Evolutionary conservation across 2,329 filamentous ascomycete species (phyloP).

Genomic region (Teratosphaeria nubilosa): DNA sequence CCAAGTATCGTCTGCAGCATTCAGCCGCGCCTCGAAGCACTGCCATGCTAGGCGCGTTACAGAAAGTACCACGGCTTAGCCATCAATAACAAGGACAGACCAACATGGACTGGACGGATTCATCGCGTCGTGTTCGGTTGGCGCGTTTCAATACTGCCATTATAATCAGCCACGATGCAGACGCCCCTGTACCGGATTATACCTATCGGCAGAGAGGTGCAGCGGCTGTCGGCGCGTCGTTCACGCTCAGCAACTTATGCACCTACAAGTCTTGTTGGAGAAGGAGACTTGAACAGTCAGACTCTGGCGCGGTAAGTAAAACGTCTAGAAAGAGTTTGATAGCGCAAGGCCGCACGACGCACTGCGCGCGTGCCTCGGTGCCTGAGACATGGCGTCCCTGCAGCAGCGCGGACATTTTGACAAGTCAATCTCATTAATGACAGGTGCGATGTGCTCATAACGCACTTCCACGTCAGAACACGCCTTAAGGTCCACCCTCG

Average conservation of each 20-base stretch:
- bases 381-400: background rate
- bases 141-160: no score
- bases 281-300: background rate
- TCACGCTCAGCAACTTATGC: background rate
- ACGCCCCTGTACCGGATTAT: no score
- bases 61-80: background rate
- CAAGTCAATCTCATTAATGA: background rate
- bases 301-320: no score
- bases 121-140: no score
- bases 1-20: background rate
- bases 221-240: background rate
- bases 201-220: background rate
- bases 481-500: background rate
- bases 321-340: background rate
- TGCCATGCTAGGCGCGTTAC: background rate
- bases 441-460: background rate
- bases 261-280: background rate
- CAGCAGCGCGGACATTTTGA: background rate
- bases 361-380: background rate
- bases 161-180: no score
- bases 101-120: no score
- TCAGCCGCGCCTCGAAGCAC: background rate
- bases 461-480: background rate
- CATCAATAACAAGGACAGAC: no score
- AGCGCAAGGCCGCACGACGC: background rate